phyloP scores from a whole-genome alignment of 2,329 filamentous ascomycete genomes.

The Alternaria sp. region DNA sequence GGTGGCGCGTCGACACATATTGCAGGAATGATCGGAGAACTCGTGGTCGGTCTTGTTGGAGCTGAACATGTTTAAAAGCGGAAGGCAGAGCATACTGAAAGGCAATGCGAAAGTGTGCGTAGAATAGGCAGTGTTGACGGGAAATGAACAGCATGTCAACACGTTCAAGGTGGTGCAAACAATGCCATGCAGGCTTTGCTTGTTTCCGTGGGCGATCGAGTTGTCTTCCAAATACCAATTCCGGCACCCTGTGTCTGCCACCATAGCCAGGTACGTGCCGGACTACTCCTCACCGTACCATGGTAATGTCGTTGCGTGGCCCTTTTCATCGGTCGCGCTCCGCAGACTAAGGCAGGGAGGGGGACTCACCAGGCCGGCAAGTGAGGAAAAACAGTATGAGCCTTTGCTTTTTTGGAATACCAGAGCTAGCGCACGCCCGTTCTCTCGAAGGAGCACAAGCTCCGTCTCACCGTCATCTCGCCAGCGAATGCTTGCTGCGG shows the following conservation, averaged over 20 bases:
- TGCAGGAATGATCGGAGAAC: neutral
- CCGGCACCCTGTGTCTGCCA: neutral
- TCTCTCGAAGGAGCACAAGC: neutral
- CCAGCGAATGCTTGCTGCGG: neutral
- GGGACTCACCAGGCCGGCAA: neutral
- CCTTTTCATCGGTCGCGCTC: neutral
- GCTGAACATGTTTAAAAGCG: neutral
- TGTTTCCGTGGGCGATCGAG: neutral
- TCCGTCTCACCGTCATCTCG: neutral
- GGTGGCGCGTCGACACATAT: neutral
- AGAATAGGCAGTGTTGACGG: neutral
- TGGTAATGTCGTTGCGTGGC: neutral
- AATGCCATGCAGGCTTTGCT: neutral
- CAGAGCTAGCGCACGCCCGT: neutral
- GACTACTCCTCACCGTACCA: slow-evolving; percentile 1
- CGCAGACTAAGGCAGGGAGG: neutral
- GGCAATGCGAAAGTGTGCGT: neutral
- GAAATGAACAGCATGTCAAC: neutral
- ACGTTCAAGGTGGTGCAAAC: neutral
- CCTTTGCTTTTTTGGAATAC: neutral
- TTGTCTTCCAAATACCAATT: neutral
- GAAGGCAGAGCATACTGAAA: neutral
- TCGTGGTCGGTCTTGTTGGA: neutral
- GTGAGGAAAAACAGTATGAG: neutral
- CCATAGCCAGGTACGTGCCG: neutral